Conservation (phyloP, 805 yeast genomes). For the Isabelozyma gotoi region DNA sequence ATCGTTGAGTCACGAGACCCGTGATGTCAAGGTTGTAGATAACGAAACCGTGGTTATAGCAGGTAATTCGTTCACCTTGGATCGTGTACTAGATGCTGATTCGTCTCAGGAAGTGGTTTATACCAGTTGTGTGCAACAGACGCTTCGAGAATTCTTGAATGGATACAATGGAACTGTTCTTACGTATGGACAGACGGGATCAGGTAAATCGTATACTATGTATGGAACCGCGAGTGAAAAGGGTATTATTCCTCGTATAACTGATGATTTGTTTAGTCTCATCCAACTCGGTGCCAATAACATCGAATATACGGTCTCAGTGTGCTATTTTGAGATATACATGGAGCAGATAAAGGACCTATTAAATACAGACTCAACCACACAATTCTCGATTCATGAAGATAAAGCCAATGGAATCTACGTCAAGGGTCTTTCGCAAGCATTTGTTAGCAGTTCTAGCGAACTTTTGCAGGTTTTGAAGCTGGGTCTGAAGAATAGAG, state of each 20-base stretch:
- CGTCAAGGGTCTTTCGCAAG: slow-evolving; percentile 67
- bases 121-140: slow-evolving; percentile 55
- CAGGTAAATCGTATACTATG: slow-evolving; percentile 79
- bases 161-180: slow-evolving; percentile 80
- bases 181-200: slow-evolving; percentile 79
- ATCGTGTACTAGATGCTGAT: slow-evolving; percentile 55
- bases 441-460: slow-evolving; percentile 54
- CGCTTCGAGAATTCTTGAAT: slow-evolving; percentile 65
- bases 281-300: slow-evolving; percentile 48
- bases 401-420: slow-evolving; percentile 63
- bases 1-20: slow-evolving; percentile 12
- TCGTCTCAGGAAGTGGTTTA: slow-evolving; percentile 60
- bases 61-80: slow-evolving; percentile 45
- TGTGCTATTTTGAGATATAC: slow-evolving; percentile 78
- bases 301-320: slow-evolving; percentile 63
- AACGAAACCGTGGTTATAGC: slow-evolving; percentile 24
- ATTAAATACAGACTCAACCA: slow-evolving; percentile 40
- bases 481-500: slow-evolving; percentile 58
- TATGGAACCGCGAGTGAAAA: slow-evolving; percentile 51
- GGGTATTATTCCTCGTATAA: slow-evolving; percentile 75
- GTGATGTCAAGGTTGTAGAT: slow-evolving; percentile 14
- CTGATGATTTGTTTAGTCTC: slow-evolving; percentile 60
- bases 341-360: slow-evolving; percentile 76
- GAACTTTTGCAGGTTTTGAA: slow-evolving; percentile 60
- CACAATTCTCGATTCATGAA: slow-evolving; percentile 56